Evolutionary conservation across 768 basidiomycete genomes (phyloP).

Genomic region (Clitopilus hobsonii): DNA sequence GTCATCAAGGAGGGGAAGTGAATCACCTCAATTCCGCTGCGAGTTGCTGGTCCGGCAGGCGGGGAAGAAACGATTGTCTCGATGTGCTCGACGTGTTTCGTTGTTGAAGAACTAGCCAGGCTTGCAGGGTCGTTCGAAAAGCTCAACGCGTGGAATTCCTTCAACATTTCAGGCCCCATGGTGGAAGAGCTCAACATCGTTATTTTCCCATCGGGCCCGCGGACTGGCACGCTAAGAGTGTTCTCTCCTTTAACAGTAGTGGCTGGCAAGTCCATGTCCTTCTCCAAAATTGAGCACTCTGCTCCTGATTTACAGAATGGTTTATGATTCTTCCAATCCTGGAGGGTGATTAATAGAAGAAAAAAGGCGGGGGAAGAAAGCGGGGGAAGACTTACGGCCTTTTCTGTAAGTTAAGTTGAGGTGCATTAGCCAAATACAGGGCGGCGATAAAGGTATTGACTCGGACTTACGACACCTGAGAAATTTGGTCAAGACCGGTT

Average conservation of each 20-base stretch:
- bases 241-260: constrained; percentile 7
- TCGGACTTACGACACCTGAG: constrained; percentile 7
- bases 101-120: too few species aligned
- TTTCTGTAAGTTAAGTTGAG: constrained; percentile 7
- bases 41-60: too few species aligned
- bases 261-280: constrained; percentile 7
- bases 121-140: neutral
- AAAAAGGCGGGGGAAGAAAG: too few species aligned
- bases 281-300: constrained; percentile 23
- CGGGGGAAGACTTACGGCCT: constrained; percentile 4
- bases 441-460: too few species aligned
- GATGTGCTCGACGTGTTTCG: too few species aligned
- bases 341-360: neutral
- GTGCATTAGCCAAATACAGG: too few species aligned
- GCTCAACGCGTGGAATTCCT: constrained; percentile 15
- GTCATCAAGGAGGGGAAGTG: too few species aligned
- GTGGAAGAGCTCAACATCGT: constrained; percentile 22
- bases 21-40: too few species aligned
- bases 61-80: too few species aligned
- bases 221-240: constrained; percentile 20
- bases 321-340: constrained; percentile 32
- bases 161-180: constrained; percentile 21
- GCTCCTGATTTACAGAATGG: constrained; percentile 27
- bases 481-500: neutral
- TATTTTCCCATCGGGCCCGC: constrained; percentile 16